These are phyloP conservation scores for Rhizomucor pusillus DNA, from an alignment of 371 early-diverging fungal genomes.

Conservation along the genomic window DNA sequence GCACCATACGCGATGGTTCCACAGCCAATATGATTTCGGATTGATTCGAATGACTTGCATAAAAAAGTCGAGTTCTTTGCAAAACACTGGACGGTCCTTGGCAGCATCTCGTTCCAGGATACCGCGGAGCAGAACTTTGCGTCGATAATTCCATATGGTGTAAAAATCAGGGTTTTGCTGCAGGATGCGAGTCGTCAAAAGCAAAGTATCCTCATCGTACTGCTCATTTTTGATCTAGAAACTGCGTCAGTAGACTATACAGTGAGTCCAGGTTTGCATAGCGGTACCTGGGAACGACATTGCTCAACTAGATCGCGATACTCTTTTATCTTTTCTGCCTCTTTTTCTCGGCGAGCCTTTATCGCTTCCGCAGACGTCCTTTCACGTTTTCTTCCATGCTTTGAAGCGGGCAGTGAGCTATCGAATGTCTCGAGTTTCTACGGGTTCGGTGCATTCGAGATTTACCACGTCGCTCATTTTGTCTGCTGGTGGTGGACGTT, in stretches of 20 bases:
- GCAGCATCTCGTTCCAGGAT: slow-evolving; percentile 22
- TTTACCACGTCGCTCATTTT: background rate
- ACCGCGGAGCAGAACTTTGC: slow-evolving; percentile 56
- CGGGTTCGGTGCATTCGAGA: slow-evolving; percentile 1
- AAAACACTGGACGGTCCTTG: slow-evolving; percentile 28
- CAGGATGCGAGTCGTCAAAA: slow-evolving; percentile 69
- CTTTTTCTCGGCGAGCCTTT: slow-evolving; percentile 33
- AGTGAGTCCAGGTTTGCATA: background rate
- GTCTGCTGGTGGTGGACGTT: background rate
- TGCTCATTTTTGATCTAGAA: slow-evolving; percentile 23
- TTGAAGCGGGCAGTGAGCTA: background rate
- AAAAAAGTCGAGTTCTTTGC: slow-evolving; percentile 64
- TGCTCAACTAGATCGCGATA: slow-evolving; percentile 42
- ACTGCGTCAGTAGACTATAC: background rate
- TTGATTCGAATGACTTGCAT: slow-evolving; percentile 63
- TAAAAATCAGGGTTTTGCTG: slow-evolving; percentile 85
- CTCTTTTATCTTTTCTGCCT: slow-evolving; percentile 48
- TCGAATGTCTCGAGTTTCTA: too few species aligned
- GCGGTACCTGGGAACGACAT: slow-evolving; percentile 26
- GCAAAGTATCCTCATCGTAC: slow-evolving; percentile 55
- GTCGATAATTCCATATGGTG: slow-evolving; percentile 88
- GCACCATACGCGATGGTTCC: slow-evolving; percentile 94
- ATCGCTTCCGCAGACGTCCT: slow-evolving; percentile 37
- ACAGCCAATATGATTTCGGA: slow-evolving; percentile 92
- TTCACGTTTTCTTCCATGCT: slow-evolving; percentile 54